Evolutionary conservation across 2,329 filamentous ascomycete species (phyloP).

Genomic region (Monosporascus sp.): DNA sequence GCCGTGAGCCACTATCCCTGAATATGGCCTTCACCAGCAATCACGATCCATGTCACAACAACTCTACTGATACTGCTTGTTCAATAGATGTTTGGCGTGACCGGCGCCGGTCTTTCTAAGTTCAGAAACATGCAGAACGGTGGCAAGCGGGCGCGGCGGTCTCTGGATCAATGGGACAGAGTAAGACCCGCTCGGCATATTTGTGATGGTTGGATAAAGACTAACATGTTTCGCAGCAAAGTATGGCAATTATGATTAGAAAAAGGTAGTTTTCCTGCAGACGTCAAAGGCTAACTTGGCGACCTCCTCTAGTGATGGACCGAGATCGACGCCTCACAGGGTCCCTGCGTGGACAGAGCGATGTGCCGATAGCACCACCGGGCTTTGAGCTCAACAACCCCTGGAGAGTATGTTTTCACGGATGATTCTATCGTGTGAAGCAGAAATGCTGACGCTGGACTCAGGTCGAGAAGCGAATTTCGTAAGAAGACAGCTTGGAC

Average conservation of each 20-base stretch:
- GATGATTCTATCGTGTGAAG: not conserved
- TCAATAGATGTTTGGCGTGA: constrained; percentile 56
- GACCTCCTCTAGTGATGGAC: constrained; percentile 51
- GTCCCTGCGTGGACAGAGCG: constrained; percentile 51
- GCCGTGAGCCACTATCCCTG: constrained; percentile 39
- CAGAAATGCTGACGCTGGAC: constrained; percentile 12
- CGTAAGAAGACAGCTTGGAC: constrained; percentile 27
- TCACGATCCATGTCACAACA: constrained; percentile 1
- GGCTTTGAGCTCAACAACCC: constrained; percentile 60
- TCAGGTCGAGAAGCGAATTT: constrained; percentile 50
- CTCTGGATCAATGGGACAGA: constrained; percentile 58
- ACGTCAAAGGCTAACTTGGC: constrained; percentile 15
- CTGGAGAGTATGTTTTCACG: constrained; percentile 49
- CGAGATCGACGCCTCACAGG: constrained; percentile 59
- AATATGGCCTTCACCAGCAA: not conserved
- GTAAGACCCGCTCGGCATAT: constrained; percentile 32
- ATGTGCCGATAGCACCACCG: constrained; percentile 47
- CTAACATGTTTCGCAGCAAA: constrained; percentile 45
- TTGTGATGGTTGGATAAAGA: constrained; percentile 4
- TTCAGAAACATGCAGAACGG: constrained; percentile 55
- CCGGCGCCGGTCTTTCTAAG: constrained; percentile 53
- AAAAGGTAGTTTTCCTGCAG: not conserved
- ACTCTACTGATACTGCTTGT: constrained; percentile 13
- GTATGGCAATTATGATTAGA: constrained; percentile 26
- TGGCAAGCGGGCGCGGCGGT: constrained; percentile 55